phyloP scores from a whole-genome alignment of 345 rosid genomes.

The Brassica carinata region DNA sequence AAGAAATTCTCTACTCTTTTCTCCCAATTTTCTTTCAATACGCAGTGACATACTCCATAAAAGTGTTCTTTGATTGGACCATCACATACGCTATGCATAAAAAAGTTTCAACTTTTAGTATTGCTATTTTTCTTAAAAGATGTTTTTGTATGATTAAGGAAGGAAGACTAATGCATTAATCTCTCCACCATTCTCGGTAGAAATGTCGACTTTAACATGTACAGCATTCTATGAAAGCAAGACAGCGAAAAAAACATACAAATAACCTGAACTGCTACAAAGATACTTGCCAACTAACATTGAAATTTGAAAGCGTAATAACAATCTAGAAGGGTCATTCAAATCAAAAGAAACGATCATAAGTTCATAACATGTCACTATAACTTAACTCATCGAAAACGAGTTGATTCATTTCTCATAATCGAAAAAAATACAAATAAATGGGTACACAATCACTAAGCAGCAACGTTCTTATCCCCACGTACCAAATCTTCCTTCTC shows the following conservation, averaged over 20 bases:
- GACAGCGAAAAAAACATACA: not conserved
- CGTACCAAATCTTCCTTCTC: constrained; percentile 48
- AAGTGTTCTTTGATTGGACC: not conserved
- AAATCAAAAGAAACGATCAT: constrained; percentile 3
- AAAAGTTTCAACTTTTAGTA: not conserved
- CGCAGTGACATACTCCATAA: not conserved
- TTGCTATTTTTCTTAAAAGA: not conserved
- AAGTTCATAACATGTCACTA: not conserved
- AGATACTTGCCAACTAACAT: not conserved
- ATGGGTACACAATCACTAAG: not conserved
- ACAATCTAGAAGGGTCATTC: not conserved
- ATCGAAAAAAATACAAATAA: not conserved
- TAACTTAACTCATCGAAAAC: not conserved
- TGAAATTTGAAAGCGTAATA: constrained; percentile 8
- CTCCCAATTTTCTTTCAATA: not conserved
- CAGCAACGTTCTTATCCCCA: constrained; percentile 1
- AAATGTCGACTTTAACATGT: constrained; percentile 9
- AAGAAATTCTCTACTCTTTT: not conserved
- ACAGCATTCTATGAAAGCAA: not conserved
- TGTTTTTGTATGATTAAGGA: constrained; percentile 24
- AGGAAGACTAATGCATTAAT: constrained; percentile 22
- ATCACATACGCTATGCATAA: not conserved
- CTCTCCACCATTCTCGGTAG: constrained; percentile 39
- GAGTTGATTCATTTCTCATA: constrained; percentile 7
- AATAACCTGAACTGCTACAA: not conserved